phyloP scores from a whole-genome alignment of 129 eudicot species.

The Tanacetum coccineum region DNA sequence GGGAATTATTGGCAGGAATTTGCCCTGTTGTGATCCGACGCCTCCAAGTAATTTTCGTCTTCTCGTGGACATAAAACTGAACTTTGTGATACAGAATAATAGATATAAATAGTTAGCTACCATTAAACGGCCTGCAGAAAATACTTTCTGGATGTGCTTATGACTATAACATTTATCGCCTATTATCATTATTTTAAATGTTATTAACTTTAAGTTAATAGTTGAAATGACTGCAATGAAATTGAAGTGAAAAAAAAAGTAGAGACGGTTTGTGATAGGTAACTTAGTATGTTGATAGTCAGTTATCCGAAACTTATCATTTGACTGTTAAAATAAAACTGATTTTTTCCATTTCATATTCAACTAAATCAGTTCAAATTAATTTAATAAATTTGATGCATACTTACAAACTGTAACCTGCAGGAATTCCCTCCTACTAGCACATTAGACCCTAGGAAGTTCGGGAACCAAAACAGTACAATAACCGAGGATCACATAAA shows the following conservation, averaged over 20 bases:
- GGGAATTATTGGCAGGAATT: constrained; percentile 76
- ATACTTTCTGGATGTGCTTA: not conserved
- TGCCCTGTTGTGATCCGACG: constrained; percentile 61
- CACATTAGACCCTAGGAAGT: constrained; percentile 41
- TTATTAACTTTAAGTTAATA: not conserved
- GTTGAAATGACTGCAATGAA: not conserved
- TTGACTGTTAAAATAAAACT: not conserved
- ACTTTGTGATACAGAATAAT: not conserved
- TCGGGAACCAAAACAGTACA: constrained; percentile 50
- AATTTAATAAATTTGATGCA: not conserved
- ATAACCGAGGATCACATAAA: constrained; percentile 44
- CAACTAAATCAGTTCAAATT: not conserved
- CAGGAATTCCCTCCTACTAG: constrained; percentile 68
- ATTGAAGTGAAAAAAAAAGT: not conserved
- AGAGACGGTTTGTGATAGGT: not conserved
- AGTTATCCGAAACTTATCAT: no score
- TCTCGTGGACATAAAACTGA: not conserved
- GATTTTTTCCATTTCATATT: not conserved
- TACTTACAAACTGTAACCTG: constrained; percentile 13
- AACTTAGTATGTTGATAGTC: not conserved
- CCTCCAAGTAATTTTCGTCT: constrained; percentile 47
- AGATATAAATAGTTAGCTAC: not conserved
- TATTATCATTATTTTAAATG: no score
- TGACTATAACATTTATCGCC: not conserved
- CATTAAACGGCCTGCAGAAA: not conserved